Evolutionary conservation across 179 eudicot genomes (phyloP).

Genomic region (Patellifolia procumbens): DNA sequence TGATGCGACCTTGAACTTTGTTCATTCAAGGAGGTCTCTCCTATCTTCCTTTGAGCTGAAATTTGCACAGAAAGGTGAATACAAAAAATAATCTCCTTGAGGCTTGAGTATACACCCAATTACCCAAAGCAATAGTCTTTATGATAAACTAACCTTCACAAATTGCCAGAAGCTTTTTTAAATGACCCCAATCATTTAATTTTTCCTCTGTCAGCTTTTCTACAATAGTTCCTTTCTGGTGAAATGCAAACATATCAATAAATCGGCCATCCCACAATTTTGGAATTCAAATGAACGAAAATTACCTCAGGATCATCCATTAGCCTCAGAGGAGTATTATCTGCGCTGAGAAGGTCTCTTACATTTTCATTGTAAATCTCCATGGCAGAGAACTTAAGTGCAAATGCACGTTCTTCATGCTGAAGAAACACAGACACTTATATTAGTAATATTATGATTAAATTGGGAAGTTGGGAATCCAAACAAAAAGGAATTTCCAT

Average conservation of each 20-base stretch:
- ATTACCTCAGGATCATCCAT: slow-evolving; percentile 89
- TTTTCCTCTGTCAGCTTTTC: slow-evolving; percentile 90
- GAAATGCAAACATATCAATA: slow-evolving; percentile 24
- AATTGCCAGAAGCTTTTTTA: slow-evolving; percentile 74
- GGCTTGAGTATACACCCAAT: too few species aligned
- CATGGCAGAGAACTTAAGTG: slow-evolving; percentile 87
- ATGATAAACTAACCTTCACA: slow-evolving; percentile 85
- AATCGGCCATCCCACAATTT: background rate
- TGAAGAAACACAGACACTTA: slow-evolving; percentile 25
- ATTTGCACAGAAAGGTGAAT: slow-evolving; percentile 14
- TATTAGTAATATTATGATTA: slow-evolving; percentile 16
- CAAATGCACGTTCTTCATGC: slow-evolving; percentile 95
- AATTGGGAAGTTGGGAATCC: background rate
- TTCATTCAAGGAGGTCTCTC: slow-evolving; percentile 91
- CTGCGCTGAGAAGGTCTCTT: slow-evolving; percentile 82
- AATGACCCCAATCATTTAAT: slow-evolving; percentile 73
- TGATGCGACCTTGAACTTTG: slow-evolving; percentile 97
- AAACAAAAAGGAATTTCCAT: background rate
- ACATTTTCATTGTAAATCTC: slow-evolving; percentile 95
- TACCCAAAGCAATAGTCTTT: background rate
- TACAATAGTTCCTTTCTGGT: slow-evolving; percentile 79
- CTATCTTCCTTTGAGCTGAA: slow-evolving; percentile 83
- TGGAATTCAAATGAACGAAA: background rate
- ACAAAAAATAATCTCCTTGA: background rate
- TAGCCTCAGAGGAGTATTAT: slow-evolving; percentile 67